Evolutionary conservation across 805 yeast species (phyloP).

Genomic region (Blastobotrys terrestris): DNA sequence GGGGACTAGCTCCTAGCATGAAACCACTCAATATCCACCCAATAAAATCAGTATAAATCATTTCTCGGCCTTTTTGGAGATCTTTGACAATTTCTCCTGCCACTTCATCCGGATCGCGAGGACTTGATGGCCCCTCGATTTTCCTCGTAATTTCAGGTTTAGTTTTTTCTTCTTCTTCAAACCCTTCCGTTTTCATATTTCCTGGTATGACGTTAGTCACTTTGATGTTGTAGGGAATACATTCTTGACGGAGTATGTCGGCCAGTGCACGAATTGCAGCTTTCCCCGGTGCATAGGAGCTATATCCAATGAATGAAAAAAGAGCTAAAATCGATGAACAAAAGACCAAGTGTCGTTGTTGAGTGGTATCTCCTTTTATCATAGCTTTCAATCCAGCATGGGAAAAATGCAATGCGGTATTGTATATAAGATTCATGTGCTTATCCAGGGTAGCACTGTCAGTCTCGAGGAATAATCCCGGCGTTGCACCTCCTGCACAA

Average conservation of each 20-base stretch:
- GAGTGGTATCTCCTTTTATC: slow-evolving; percentile 18
- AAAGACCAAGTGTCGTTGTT: slow-evolving; percentile 46
- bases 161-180: slow-evolving; percentile 65
- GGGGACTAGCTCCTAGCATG: slow-evolving; percentile 64
- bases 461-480: slow-evolving; percentile 69
- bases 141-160: slow-evolving; percentile 77
- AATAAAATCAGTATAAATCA: slow-evolving; percentile 72
- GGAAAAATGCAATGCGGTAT: slow-evolving; percentile 61
- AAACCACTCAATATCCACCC: slow-evolving; percentile 75
- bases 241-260: slow-evolving; percentile 76
- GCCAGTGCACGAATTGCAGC: slow-evolving; percentile 74
- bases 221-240: slow-evolving; percentile 56
- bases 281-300: slow-evolving; percentile 85
- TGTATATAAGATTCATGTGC: slow-evolving; percentile 67
- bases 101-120: slow-evolving; percentile 63
- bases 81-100: slow-evolving; percentile 52
- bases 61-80: slow-evolving; percentile 60
- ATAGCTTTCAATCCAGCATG: slow-evolving; percentile 47
- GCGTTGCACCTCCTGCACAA: slow-evolving; percentile 84
- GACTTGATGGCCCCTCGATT: slow-evolving; percentile 79
- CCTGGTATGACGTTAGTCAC: slow-evolving; percentile 83
- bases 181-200: slow-evolving; percentile 86
- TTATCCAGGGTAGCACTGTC: slow-evolving; percentile 48
- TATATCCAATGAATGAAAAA: slow-evolving; percentile 86
- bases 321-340: slow-evolving; percentile 76